A percentile compares a stretch with the other conserved stretches of the same genome.
Conservation (phyloP, 75 land plant species). For the Pinus taeda region DNA sequence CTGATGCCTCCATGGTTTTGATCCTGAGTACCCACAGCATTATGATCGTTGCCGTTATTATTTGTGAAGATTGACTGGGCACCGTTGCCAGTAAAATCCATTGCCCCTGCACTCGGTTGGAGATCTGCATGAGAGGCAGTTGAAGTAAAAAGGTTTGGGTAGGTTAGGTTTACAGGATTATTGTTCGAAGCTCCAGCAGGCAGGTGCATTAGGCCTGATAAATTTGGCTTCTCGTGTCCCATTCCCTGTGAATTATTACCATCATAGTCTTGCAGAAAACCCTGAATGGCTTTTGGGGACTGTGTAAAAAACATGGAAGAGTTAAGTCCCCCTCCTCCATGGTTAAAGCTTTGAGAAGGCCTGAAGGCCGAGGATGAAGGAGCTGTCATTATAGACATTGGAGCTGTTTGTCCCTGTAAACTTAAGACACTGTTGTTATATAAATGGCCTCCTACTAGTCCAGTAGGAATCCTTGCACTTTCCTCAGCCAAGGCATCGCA, state of each 20-base stretch:
- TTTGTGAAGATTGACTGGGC: conserved; percentile 7
- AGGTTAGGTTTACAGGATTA: conserved; percentile 8
- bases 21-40: conserved; percentile 6
- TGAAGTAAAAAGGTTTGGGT: conserved; percentile 29
- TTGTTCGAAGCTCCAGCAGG: conserved; percentile 22
- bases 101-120: conserved; percentile 5
- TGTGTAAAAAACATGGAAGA: conserved; percentile 2
- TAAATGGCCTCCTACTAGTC: conserved; percentile 18
- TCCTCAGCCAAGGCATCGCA: conserved; percentile 48
- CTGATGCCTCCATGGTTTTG: conserved; percentile 5
- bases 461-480: conserved; percentile 37
- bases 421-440: conserved; percentile 4
- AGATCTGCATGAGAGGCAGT: conserved; percentile 29
- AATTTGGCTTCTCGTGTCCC: conserved; percentile 22
- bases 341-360: conserved; percentile 5
- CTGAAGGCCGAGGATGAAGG: conserved; percentile 8
- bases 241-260: conserved; percentile 4
- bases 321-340: conserved; percentile 7
- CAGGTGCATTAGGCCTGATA: conserved; percentile 40
- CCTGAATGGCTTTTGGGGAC: conserved; percentile 10
- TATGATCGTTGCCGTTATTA: conserved; percentile 1
- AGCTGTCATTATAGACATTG: conserved; percentile 5
- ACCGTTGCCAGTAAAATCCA: conserved; percentile 8
- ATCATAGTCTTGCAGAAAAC: conserved; percentile 12
- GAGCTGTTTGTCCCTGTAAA: conserved; percentile 3